Conservation (phyloP, 164 flowering plant genomes). For the Kingdonia uniflora region DNA sequence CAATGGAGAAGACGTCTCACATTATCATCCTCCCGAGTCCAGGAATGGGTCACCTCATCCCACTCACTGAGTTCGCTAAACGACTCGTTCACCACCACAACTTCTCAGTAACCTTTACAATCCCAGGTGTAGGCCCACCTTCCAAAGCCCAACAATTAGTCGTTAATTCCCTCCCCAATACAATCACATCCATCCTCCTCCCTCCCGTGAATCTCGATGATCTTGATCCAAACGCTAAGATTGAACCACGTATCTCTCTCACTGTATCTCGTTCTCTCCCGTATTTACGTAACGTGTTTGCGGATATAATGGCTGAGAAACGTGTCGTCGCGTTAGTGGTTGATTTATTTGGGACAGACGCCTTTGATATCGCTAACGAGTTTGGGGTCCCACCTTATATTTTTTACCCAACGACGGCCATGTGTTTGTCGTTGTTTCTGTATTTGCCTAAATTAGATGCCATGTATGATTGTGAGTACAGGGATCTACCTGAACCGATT, state of each 20-base stretch:
- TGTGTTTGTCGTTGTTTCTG: conserved; percentile 16
- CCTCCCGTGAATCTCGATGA: conserved; percentile 23
- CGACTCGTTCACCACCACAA: background rate
- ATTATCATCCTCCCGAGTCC: conserved; percentile 1
- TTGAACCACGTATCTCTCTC: conserved; percentile 23
- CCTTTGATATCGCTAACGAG: conserved; percentile 31
- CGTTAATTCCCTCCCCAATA: background rate
- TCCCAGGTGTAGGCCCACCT: background rate
- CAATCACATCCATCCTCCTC: background rate
- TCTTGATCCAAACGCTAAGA: conserved; percentile 9
- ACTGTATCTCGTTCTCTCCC: conserved; percentile 25
- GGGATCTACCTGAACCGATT: conserved; percentile 18
- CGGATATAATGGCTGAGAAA: background rate
- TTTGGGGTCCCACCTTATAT: conserved; percentile 20
- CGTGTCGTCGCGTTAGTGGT: conserved; percentile 22
- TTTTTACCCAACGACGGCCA: conserved; percentile 28
- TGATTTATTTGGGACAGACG: conserved; percentile 33
- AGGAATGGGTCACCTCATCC: conserved; percentile 5
- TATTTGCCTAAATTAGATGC: conserved; percentile 25
- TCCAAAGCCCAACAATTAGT: background rate
- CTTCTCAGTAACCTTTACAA: background rate
- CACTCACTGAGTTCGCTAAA: conserved; percentile 1
- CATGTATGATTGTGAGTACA: background rate
- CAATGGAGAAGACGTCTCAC: background rate
- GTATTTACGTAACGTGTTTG: conserved; percentile 18